Evolutionary conservation across 345 rosid species (phyloP).

Genomic region (Brassica nigra): DNA sequence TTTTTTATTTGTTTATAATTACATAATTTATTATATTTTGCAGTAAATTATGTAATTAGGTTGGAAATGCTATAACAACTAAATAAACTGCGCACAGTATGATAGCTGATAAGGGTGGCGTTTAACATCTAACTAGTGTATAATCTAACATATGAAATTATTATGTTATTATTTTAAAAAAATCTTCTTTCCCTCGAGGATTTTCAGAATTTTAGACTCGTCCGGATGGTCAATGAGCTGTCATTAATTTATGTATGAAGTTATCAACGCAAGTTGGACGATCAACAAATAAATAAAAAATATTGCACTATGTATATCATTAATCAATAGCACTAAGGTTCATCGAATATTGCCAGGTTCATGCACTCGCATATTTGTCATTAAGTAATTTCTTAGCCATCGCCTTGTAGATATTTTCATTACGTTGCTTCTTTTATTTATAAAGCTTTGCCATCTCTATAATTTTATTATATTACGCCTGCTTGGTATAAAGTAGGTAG

Average conservation of each 20-base stretch:
- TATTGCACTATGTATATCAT: constrained; percentile 1
- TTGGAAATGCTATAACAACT: background rate
- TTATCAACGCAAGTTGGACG: constrained; percentile 34
- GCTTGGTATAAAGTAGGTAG: background rate
- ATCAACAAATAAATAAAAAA: constrained; percentile 17
- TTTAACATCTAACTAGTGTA: background rate
- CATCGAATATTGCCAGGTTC: constrained; percentile 36
- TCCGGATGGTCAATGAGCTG: constrained; percentile 29
- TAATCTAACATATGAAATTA: background rate
- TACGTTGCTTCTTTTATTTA: background rate
- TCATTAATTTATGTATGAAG: constrained; percentile 21
- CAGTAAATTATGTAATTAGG: too few relatives aligned
- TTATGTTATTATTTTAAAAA: background rate
- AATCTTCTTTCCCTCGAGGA: background rate
- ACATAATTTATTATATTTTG: too few relatives aligned
- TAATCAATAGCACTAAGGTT: constrained; percentile 16
- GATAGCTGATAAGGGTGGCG: background rate
- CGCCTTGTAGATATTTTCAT: constrained; percentile 15
- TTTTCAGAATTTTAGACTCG: constrained; percentile 11
- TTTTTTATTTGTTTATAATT: too few relatives aligned
- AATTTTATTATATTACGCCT: background rate
- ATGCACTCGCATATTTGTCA: constrained; percentile 33
- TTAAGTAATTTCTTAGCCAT: constrained; percentile 9
- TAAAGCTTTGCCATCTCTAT: background rate
- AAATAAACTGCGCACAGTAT: background rate